Base-by-base conservation (phyloP, 2,329 filamentous ascomycete species). In the Meredithiella fracta region DNA sequence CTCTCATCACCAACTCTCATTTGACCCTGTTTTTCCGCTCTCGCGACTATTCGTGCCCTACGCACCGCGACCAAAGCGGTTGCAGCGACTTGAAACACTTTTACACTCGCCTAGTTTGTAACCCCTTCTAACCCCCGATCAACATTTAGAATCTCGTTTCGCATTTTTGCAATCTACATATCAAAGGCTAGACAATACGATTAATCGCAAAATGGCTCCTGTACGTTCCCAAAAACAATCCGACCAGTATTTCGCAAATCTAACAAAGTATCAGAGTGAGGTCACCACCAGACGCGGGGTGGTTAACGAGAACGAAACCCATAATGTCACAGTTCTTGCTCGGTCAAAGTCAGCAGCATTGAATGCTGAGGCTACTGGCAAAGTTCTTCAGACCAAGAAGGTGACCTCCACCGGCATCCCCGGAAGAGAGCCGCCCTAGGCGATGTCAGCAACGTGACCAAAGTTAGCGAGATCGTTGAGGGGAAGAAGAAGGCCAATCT, bases 291-390 rank as follows among this genome's bases (percentile, higher is more conserved):
- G 57, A 59, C 84, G 89, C 71, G 78, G 82, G 68, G 78, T 84
- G 64, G 85, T 84, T 62, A 92, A 94, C 70, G 90, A 96, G 75
- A 96, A 96, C 67, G 91, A 96, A 68, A 92, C 96, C 74, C 94
- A 95, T 68, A 72, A 75, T 58, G 82, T 85, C 60, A 87, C 85
- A 71, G 88, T 90, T 72, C 74, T 96, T 67, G 97, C 92, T 64
- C 82, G 92, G 72, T 90, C 92, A 62, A 96, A 97, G 73, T 82
- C 89, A 54, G 87, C 88, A 58, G 84, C 85, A 51, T 75, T 78
- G 78, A 51, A 53, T 60, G 77, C 74, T 62, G 84, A 84, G 64
- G 68, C 76, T 31, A 64, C 44, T 6, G 34, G 73, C 55, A 79
- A 79, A 66, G 73, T 80, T 26, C 69, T 87, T 53, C 83, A 85